Conservation (phyloP, 2,329 filamentous ascomycete species). For the Ophiocordyceps sinensis region DNA sequence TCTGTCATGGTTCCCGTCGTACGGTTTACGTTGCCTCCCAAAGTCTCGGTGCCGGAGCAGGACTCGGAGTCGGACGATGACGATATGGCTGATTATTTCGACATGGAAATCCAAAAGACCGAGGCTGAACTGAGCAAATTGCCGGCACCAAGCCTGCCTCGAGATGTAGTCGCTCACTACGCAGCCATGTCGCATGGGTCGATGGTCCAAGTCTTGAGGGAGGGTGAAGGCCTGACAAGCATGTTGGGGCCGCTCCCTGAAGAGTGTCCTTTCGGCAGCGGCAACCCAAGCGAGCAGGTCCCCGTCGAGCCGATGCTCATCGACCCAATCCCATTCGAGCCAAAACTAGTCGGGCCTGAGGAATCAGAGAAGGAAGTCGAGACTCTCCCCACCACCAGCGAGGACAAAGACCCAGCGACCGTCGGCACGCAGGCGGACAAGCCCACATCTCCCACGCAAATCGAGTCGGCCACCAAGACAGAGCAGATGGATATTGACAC, state of each 20-base stretch:
- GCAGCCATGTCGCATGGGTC: slow-evolving; percentile 33
- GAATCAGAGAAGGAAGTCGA: not conserved
- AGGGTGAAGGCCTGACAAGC: slow-evolving; percentile 26
- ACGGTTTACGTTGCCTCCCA: slow-evolving; percentile 25
- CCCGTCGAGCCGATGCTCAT: too few species aligned
- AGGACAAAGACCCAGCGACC: not conserved
- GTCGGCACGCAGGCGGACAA: slow-evolving; percentile 1
- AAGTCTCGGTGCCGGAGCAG: slow-evolving; percentile 15
- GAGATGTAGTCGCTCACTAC: slow-evolving; percentile 29
- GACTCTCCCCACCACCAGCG: not conserved
- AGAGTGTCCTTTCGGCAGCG: slow-evolving; percentile 3
- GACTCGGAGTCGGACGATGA: slow-evolving; percentile 39
- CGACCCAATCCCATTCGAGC: not conserved
- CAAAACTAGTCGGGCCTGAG: not conserved
- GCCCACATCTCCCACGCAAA: slow-evolving; percentile 6
- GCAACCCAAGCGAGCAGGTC: not conserved
- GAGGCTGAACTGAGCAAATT: slow-evolving; percentile 34
- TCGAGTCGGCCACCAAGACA: slow-evolving; percentile 19
- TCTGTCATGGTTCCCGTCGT: slow-evolving; percentile 17
- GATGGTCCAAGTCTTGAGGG: slow-evolving; percentile 30
- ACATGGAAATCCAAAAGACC: slow-evolving; percentile 35
- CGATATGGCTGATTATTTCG: slow-evolving; percentile 42
- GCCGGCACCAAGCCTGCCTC: slow-evolving; percentile 23
- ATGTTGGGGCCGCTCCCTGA: slow-evolving; percentile 23
- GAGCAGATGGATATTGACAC: slow-evolving; percentile 27